phyloP scores from a whole-genome alignment of 2,329 filamentous ascomycete species.

The Alternaria sp. region DNA sequence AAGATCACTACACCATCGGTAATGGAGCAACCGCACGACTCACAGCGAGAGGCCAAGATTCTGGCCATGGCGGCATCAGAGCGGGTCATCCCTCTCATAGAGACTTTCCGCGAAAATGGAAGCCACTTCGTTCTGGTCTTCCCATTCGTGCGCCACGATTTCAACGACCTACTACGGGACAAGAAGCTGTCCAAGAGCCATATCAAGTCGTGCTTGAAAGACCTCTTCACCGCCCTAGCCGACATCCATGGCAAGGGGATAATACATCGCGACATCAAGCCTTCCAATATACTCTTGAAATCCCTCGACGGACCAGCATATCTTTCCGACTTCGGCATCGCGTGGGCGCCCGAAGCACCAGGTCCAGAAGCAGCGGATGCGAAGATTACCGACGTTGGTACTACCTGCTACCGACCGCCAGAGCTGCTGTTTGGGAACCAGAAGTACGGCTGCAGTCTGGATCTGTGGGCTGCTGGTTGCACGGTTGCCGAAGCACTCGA shows the following conservation, averaged over 20 bases:
- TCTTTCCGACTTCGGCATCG: conserved; percentile 90
- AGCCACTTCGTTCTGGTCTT: conserved; percentile 81
- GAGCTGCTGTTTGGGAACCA: conserved; percentile 87
- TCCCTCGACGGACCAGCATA: conserved; percentile 73
- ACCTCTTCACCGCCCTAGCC: conserved; percentile 73
- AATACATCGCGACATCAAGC: conserved; percentile 93
- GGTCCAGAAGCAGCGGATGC: conserved; percentile 66
- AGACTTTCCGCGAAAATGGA: conserved; percentile 73
- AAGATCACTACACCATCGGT: conserved; percentile 83
- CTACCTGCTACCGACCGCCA: conserved; percentile 86
- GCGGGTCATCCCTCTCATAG: conserved; percentile 71
- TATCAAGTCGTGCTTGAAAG: conserved; percentile 61
- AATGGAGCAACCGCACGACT: conserved; percentile 81
- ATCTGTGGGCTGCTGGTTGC: conserved; percentile 89
- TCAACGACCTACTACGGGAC: conserved; percentile 69
- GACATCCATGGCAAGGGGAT: conserved; percentile 77
- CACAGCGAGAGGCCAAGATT: conserved; percentile 78
- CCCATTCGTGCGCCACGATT: conserved; percentile 78
- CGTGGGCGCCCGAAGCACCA: conserved; percentile 71
- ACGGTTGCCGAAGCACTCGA: conserved; percentile 78
- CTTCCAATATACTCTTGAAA: conserved; percentile 81
- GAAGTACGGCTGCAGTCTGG: conserved; percentile 73
- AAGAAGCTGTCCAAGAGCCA: conserved; percentile 50
- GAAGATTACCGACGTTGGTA: conserved; percentile 94
- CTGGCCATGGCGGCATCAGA: conserved; percentile 65